phyloP scores from a whole-genome alignment of 768 basidiomycete species.

The Austroboletus eburneus region DNA sequence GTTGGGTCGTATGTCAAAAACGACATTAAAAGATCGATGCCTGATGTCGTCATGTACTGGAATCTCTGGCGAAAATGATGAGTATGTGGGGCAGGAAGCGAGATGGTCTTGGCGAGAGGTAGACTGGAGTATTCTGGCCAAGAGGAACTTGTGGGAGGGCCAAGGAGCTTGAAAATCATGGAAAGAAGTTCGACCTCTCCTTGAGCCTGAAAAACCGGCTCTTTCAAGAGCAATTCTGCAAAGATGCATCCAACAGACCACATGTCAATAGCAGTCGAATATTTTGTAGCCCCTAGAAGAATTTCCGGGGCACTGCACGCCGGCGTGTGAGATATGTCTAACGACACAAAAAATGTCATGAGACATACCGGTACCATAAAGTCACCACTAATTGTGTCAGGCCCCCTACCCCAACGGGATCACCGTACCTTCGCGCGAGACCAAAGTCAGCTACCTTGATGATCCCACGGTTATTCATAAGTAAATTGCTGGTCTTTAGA shows the following conservation, averaged over 20 bases:
- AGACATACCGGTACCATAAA: slow-evolving; percentile 90
- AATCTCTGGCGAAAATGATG: slow-evolving; percentile 83
- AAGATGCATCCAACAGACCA: slow-evolving; percentile 99
- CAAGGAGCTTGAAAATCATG: slow-evolving; percentile 94
- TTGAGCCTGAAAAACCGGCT: slow-evolving; percentile 97
- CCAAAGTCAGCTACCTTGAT: slow-evolving; percentile 99
- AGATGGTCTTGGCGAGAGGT: slow-evolving; percentile 78
- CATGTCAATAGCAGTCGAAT: slow-evolving; percentile 94
- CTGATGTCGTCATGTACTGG: slow-evolving; percentile 75
- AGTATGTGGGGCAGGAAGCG: slow-evolving; percentile 68
- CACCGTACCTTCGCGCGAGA: slow-evolving; percentile 91
- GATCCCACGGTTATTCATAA: slow-evolving; percentile 98
- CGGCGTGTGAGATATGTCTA: slow-evolving; percentile 10
- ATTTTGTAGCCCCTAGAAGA: slow-evolving; percentile 85
- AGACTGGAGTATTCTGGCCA: slow-evolving; percentile 85
- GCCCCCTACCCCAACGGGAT: slow-evolving; percentile 93
- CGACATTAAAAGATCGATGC: slow-evolving; percentile 78
- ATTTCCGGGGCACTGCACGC: slow-evolving; percentile 84
- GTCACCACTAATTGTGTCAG: slow-evolving; percentile 98
- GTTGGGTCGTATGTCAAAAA: slow-evolving; percentile 89
- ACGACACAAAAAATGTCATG: slow-evolving; percentile 6
- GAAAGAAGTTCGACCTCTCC: slow-evolving; percentile 88
- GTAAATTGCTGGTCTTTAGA: slow-evolving; percentile 92
- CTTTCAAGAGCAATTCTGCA: slow-evolving; percentile 90
- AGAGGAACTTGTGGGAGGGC: slow-evolving; percentile 78